Conservation (phyloP, 192 early-diverging fungal genomes). For the Thoreauomyces humboldtii region DNA sequence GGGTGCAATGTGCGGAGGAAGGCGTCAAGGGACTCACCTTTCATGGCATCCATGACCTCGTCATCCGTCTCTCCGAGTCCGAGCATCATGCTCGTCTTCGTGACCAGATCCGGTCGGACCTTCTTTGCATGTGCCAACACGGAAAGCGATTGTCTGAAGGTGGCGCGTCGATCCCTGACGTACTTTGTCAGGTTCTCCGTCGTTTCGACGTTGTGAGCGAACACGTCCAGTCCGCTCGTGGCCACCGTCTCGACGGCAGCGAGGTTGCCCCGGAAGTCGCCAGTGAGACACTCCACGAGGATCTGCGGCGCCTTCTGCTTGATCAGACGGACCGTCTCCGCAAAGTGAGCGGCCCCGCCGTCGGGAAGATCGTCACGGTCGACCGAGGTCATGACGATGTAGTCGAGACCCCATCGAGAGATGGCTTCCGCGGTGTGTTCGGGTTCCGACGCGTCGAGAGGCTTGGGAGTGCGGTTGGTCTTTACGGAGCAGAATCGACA, state of each 20-base stretch:
- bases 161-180: slow-evolving; percentile 90
- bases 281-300: slow-evolving; percentile 93
- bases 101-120: slow-evolving; percentile 74
- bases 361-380: slow-evolving; percentile 93
- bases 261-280: slow-evolving; percentile 84
- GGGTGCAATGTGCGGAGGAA: not conserved
- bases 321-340: slow-evolving; percentile 81
- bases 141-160: slow-evolving; percentile 85
- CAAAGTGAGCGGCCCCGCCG: slow-evolving; percentile 92
- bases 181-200: slow-evolving; percentile 84
- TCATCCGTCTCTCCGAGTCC: slow-evolving; percentile 94
- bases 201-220: slow-evolving; percentile 98
- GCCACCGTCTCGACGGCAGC: slow-evolving; percentile 81
- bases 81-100: slow-evolving; percentile 98
- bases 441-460: slow-evolving; percentile 87
- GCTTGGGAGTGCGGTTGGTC: slow-evolving; percentile 79
- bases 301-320: slow-evolving; percentile 90
- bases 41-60: slow-evolving; percentile 84
- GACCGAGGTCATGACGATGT: slow-evolving; percentile 95
- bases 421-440: slow-evolving; percentile 91
- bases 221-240: slow-evolving; percentile 89
- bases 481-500: slow-evolving; percentile 99
- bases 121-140: slow-evolving; percentile 87
- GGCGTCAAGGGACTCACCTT: slow-evolving; percentile 47
- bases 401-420: slow-evolving; percentile 92